A percentile compares a stretch with the other conserved stretches of the same genome.
Conservation (phyloP, 169 alveolate species). For the Theileria sp. region DNA sequence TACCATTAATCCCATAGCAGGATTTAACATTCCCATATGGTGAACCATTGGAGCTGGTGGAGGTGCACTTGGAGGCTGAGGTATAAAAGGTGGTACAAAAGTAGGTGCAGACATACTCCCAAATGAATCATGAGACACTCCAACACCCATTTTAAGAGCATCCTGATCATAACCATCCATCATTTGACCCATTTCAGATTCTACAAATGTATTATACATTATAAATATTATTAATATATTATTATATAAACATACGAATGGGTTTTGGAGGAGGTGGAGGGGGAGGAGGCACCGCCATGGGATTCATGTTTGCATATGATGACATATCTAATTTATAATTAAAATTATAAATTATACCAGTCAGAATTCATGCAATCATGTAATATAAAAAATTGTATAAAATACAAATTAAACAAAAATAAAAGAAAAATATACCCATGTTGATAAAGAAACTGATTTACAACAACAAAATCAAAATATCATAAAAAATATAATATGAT, state of each 20-base stretch:
- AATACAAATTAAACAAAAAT: too few relatives aligned
- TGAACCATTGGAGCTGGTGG: constrained; percentile 15
- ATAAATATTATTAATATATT: neutral
- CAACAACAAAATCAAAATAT: too few relatives aligned
- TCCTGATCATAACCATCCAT: constrained; percentile 10
- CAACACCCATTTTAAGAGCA: constrained; percentile 7
- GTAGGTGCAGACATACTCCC: neutral
- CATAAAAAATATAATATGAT: too few relatives aligned
- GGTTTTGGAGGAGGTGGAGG: constrained; percentile 15
- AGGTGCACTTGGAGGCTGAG: constrained; percentile 23
- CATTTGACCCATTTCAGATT: neutral
- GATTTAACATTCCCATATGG: neutral
- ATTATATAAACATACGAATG: constrained; percentile 6
- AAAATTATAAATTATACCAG: too few relatives aligned
- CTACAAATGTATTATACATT: neutral
- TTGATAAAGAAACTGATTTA: too few relatives aligned
- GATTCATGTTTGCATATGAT: neutral
- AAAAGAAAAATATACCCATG: neutral
- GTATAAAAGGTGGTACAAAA: neutral
- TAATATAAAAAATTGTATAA: too few relatives aligned
- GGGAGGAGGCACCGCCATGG: constrained; percentile 5
- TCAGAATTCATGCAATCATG: neutral
- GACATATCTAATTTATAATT: neutral
- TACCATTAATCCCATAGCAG: constrained; percentile 7
- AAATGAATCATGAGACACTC: neutral